phyloP scores from a whole-genome alignment of 768 basidiomycete genomes.

The Lactarius quietus region DNA sequence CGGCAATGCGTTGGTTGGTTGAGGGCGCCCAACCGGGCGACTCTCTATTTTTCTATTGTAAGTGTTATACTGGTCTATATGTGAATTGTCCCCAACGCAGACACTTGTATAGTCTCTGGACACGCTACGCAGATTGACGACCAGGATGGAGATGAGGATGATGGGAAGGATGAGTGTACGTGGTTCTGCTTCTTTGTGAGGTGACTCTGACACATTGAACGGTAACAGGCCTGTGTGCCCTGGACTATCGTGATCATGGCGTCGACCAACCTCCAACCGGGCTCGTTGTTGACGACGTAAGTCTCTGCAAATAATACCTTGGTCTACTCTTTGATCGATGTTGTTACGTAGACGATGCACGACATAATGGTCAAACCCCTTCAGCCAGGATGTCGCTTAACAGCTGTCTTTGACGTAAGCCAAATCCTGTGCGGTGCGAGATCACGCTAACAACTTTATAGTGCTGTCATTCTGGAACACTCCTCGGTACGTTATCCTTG shows the following conservation, averaged over 20 bases:
- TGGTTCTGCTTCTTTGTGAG: not conserved
- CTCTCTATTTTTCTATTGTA: constrained; percentile 7
- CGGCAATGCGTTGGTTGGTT: constrained; percentile 1
- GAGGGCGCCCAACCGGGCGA: not conserved
- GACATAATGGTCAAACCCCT: constrained; percentile 3
- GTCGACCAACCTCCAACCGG: not conserved
- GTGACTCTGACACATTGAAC: not conserved
- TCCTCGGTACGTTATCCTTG: constrained; percentile 10
- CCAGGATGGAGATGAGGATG: not conserved
- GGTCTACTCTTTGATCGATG: not conserved
- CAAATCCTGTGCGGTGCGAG: not conserved
- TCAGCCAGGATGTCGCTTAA: constrained; percentile 5
- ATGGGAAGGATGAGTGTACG: not conserved
- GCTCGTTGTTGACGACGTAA: constrained; percentile 6
- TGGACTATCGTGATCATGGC: not conserved
- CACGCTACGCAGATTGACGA: constrained; percentile 4
- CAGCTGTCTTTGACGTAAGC: constrained; percentile 7
- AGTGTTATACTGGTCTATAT: not conserved
- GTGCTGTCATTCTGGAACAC: constrained; percentile 8
- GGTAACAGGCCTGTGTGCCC: constrained; percentile 3
- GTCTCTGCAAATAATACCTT: not conserved
- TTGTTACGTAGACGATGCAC: not conserved
- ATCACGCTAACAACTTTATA: not conserved
- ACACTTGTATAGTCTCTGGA: constrained; percentile 1
- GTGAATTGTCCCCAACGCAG: not conserved